phyloP scores from a whole-genome alignment of 2,329 filamentous ascomycete species.

The Endoconidiophora laricicola region DNA sequence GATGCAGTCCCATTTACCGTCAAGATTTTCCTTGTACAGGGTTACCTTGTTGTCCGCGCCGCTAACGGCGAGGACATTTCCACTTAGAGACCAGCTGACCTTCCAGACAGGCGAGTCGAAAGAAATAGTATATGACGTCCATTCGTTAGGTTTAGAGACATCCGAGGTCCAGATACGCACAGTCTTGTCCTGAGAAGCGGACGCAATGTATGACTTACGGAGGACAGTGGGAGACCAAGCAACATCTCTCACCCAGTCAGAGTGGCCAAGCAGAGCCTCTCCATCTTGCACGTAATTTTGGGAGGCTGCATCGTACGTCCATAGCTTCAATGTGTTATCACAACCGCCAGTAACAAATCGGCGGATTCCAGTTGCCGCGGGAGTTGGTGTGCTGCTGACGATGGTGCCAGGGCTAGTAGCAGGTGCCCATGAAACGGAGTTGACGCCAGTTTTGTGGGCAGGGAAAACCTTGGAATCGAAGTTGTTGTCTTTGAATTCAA shows the following conservation, averaged over 20 bases:
- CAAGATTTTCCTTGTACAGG: conserved; percentile 95
- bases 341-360: conserved; percentile 90
- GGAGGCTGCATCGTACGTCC: conserved; percentile 56
- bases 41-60: conserved; percentile 93
- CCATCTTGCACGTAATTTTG: conserved; percentile 46
- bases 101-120: conserved; percentile 89
- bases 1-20: conserved; percentile 91
- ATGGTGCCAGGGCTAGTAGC: conserved; percentile 70
- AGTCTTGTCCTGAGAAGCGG: conserved; percentile 89
- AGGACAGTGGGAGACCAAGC: conserved; percentile 92
- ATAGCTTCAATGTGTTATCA: conserved; percentile 87
- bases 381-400: conserved; percentile 50
- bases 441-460: conserved; percentile 86
- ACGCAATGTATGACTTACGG: conserved; percentile 92
- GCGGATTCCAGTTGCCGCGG: conserved; percentile 46
- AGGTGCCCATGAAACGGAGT: conserved; percentile 90
- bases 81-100: conserved; percentile 93
- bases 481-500: conserved; percentile 93
- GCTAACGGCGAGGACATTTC: conserved; percentile 87
- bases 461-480: conserved; percentile 82
- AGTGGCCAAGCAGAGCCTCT: conserved; percentile 59
- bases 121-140: conserved; percentile 69
- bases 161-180: conserved; percentile 92
- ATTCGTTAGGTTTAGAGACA: conserved; percentile 42
- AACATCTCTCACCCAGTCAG: conserved; percentile 94